Evolutionary conservation across 2,329 filamentous ascomycete species (phyloP).

Genomic region (Rhynchosporium graminicola): DNA sequence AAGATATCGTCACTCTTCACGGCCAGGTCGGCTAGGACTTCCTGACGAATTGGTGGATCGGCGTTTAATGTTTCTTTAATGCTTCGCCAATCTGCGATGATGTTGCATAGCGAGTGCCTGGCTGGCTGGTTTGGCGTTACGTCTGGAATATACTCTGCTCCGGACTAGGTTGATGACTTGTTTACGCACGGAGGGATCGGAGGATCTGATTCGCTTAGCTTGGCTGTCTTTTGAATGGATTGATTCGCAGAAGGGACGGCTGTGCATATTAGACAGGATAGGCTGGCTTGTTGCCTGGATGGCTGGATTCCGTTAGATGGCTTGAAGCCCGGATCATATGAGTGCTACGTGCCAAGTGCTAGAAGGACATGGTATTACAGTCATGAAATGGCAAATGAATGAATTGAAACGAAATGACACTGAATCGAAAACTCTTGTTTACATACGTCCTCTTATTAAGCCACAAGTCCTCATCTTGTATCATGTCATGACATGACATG

Average conservation of each 20-base stretch:
- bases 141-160: not conserved
- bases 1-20: not conserved
- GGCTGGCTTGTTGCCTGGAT: too few relatives aligned
- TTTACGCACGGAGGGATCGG: not conserved
- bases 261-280: constrained; percentile 11
- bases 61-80: not conserved
- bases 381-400: too few relatives aligned
- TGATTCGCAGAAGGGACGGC: not conserved
- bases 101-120: constrained; percentile 7
- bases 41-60: not conserved
- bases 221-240: not conserved
- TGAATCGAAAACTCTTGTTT: too few relatives aligned
- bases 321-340: too few relatives aligned
- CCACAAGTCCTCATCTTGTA: too few relatives aligned
- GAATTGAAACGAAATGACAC: too few relatives aligned
- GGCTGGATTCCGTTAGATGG: too few relatives aligned
- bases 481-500: too few relatives aligned
- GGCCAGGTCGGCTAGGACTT: not conserved
- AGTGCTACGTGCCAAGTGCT: too few relatives aligned
- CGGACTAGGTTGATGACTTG: not conserved
- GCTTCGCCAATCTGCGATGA: not conserved
- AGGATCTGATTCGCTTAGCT: not conserved
- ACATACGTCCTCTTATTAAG: too few relatives aligned
- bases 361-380: too few relatives aligned
- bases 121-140: constrained; percentile 1